Conservation (phyloP, 2,329 filamentous ascomycete genomes). For the Aspergillus sp. region DNA sequence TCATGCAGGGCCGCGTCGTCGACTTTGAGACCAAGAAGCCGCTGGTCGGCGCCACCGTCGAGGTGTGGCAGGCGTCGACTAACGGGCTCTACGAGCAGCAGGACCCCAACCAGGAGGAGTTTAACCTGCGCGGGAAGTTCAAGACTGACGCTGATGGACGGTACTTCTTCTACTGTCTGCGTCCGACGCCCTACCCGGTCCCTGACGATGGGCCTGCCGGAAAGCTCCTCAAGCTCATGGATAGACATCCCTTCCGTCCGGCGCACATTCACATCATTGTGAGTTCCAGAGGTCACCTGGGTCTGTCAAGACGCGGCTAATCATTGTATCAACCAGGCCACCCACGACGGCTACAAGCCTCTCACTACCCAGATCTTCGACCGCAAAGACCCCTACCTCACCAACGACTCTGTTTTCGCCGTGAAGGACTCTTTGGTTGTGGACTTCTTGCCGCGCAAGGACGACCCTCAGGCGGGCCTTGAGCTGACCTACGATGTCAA, state of each 20-base stretch:
- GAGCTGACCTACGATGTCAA: conserved; percentile 55
- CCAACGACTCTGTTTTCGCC: conserved; percentile 58
- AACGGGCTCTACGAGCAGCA: conserved; percentile 74
- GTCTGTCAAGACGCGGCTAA: neutral
- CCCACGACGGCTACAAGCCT: conserved; percentile 59
- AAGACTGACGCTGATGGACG: conserved; percentile 62
- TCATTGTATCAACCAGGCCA: conserved; percentile 38
- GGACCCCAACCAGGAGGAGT: conserved; percentile 66
- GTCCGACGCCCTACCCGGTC: conserved; percentile 58
- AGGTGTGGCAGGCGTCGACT: conserved; percentile 77
- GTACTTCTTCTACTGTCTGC: conserved; percentile 61
- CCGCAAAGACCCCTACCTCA: conserved; percentile 60
- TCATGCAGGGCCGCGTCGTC: conserved; percentile 63
- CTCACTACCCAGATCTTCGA: conserved; percentile 80
- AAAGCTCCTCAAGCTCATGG: conserved; percentile 56
- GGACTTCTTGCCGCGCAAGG: conserved; percentile 53
- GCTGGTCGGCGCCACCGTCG: conserved; percentile 63
- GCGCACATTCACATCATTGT: conserved; percentile 64
- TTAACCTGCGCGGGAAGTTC: conserved; percentile 72
- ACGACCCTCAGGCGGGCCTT: conserved; percentile 51
- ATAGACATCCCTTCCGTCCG: conserved; percentile 60
- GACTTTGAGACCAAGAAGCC: conserved; percentile 62
- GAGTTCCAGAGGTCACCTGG: conserved; percentile 18
- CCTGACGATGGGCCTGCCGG: conserved; percentile 58
- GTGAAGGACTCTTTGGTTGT: conserved; percentile 59